Percentiles rank a stretch among this genome's conserved stretches.
Conservation (phyloP, 192 early-diverging fungal species). For the Coemansia sp. region DNA sequence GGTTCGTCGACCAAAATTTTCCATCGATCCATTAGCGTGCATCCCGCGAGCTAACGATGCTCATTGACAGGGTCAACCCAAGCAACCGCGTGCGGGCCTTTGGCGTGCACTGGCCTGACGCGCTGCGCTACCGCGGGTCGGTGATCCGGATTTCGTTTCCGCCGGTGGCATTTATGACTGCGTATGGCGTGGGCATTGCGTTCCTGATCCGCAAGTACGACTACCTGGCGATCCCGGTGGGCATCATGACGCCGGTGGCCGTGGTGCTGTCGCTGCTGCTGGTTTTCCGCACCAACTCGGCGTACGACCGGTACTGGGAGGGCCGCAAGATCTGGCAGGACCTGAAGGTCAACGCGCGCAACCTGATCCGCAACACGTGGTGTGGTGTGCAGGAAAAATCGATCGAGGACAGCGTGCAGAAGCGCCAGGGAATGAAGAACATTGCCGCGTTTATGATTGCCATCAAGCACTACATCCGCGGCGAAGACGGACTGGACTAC, state of each 20-base stretch:
- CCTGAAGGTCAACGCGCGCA: constrained; percentile 65
- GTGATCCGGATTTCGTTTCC: constrained; percentile 46
- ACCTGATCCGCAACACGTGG: constrained; percentile 76
- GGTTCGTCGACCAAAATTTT: too few species aligned
- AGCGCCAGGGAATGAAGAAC: constrained; percentile 72
- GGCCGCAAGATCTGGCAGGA: constrained; percentile 79
- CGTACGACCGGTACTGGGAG: constrained; percentile 83
- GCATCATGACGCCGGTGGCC: constrained; percentile 49
- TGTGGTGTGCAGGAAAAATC: constrained; percentile 56
- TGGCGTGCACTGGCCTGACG: constrained; percentile 36
- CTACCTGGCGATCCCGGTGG: constrained; percentile 28
- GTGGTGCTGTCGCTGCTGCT: constrained; percentile 54
- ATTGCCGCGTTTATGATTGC: constrained; percentile 74
- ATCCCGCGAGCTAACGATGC: constrained; percentile 19
- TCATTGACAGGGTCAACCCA: constrained; percentile 31
- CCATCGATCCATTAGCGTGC: not conserved
- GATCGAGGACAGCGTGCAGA: constrained; percentile 45
- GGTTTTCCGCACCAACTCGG: constrained; percentile 57
- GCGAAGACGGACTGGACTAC: constrained; percentile 63
- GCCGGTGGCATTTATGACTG: constrained; percentile 35
- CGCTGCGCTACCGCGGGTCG: constrained; percentile 44
- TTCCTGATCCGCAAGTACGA: constrained; percentile 31
- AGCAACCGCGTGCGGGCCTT: constrained; percentile 31
- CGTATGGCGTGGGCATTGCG: constrained; percentile 47
- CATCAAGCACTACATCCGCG: constrained; percentile 80